phyloP scores from a whole-genome alignment of 2,329 filamentous ascomycete genomes.

The Dactylellina cionopaga region DNA sequence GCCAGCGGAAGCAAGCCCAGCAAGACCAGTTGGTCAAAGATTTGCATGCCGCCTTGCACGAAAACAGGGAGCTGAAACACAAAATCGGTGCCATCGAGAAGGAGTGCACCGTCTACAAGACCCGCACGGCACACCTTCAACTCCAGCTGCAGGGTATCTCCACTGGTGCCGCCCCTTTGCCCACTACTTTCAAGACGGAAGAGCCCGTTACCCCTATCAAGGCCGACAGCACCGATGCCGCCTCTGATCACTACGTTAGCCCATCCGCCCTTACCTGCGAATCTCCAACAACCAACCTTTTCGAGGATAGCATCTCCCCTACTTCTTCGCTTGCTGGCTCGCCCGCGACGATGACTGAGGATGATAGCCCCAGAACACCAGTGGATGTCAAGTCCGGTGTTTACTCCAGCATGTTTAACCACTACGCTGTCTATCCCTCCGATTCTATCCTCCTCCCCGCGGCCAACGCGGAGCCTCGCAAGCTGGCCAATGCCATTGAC shows the following conservation, averaged over 20 bases:
- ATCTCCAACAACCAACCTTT: constrained; percentile 16
- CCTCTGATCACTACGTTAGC: constrained; percentile 31
- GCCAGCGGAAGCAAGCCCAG: constrained; percentile 77
- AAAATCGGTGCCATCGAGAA: constrained; percentile 29
- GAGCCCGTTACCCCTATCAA: constrained; percentile 28
- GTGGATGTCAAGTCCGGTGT: constrained; percentile 20
- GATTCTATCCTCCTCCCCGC: constrained; percentile 37
- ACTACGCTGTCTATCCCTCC: constrained; percentile 19
- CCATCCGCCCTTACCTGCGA: constrained; percentile 44
- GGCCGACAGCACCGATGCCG: neutral
- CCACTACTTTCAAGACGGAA: constrained; percentile 20
- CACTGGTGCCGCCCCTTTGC: constrained; percentile 23
- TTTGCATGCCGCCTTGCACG: constrained; percentile 27
- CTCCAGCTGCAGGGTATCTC: constrained; percentile 33
- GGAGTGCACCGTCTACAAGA: constrained; percentile 32
- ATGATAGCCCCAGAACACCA: constrained; percentile 41
- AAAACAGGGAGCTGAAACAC: constrained; percentile 41
- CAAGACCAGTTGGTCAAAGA: constrained; percentile 42
- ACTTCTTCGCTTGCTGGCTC: constrained; percentile 45
- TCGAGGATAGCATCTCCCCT: constrained; percentile 26
- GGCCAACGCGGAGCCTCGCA: constrained; percentile 36
- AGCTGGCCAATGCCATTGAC: constrained; percentile 32
- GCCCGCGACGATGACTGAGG: constrained; percentile 41
- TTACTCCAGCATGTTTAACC: constrained; percentile 28
- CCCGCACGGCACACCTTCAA: constrained; percentile 30